A percentile compares a stretch with the other conserved stretches of the same genome.
phyloP scores from a whole-genome alignment of 108 stramenopile genomes.

The Discostella stelligeroides region DNA sequence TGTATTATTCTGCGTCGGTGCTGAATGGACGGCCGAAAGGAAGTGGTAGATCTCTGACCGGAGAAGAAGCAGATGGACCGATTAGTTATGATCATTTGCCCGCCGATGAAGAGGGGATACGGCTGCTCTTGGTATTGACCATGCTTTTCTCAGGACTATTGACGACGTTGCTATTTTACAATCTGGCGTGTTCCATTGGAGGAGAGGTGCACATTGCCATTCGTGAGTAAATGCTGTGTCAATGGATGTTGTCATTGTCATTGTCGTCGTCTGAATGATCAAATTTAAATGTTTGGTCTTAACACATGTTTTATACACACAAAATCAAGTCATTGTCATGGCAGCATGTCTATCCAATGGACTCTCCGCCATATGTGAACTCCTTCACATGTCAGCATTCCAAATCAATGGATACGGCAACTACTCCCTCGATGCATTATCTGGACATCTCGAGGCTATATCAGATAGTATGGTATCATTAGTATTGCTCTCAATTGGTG shows the following conservation, averaged over 20 bases:
- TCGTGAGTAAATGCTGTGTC: background rate
- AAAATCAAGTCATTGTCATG: slow-evolving; percentile 54
- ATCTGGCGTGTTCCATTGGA: slow-evolving; percentile 45
- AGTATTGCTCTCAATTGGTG: slow-evolving; percentile 66
- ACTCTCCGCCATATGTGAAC: slow-evolving; percentile 62
- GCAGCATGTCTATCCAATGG: slow-evolving; percentile 65
- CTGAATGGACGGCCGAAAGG: background rate
- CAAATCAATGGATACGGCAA: slow-evolving; percentile 70
- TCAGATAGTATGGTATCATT: slow-evolving; percentile 79
- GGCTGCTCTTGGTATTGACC: slow-evolving; percentile 56
- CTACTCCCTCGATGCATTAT: slow-evolving; percentile 69
- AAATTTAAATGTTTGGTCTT: too few relatives aligned
- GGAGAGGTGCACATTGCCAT: slow-evolving; percentile 75
- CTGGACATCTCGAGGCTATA: slow-evolving; percentile 79
- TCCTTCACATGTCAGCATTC: slow-evolving; percentile 69
- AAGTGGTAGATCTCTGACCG: background rate
- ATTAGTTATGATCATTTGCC: slow-evolving; percentile 62
- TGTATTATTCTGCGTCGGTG: slow-evolving; percentile 32
- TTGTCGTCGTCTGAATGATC: background rate
- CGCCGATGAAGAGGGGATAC: slow-evolving; percentile 74
- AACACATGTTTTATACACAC: background rate
- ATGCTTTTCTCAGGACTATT: slow-evolving; percentile 52
- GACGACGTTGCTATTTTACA: slow-evolving; percentile 42
- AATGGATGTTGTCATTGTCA: background rate
- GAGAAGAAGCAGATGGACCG: background rate